Percentiles rank a stretch among this genome's conserved stretches.
Conservation (phyloP, 129 eudicot genomes). For the Calendula officinalis region DNA sequence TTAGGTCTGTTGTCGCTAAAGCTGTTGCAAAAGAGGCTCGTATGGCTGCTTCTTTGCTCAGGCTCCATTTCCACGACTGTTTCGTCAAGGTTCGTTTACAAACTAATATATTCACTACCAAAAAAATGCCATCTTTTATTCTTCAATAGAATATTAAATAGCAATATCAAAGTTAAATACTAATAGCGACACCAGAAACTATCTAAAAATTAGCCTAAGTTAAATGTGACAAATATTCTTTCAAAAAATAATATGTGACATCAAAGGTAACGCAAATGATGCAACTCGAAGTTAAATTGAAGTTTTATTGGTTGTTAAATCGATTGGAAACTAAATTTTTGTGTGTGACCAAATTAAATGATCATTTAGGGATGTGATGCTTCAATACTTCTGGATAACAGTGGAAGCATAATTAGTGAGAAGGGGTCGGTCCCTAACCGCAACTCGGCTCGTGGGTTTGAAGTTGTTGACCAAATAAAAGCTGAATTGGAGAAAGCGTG, state of each 20-base stretch:
- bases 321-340: not conserved
- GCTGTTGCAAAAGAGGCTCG: conserved; percentile 83
- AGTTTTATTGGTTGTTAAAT: not conserved
- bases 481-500: conserved; percentile 45
- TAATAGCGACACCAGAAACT: no score
- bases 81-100: conserved; percentile 67
- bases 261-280: no score
- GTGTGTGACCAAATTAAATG: not conserved
- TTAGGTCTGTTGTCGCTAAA: conserved; percentile 61
- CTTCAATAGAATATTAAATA: no score
- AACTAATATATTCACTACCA: not conserved
- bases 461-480: conserved; percentile 48
- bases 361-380: conserved; percentile 56
- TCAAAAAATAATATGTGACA: no score
- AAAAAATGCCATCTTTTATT: not conserved
- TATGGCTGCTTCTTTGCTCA: conserved; percentile 87
- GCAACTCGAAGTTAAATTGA: no score
- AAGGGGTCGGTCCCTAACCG: conserved; percentile 49
- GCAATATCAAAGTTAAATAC: no score
- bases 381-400: conserved; percentile 42
- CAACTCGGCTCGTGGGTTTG: conserved; percentile 44
- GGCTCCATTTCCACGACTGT: conserved; percentile 93
- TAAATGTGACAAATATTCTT: no score
- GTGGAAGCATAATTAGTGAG: conserved; percentile 40
- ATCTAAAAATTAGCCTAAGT: no score